Base-by-base conservation (phyloP, 116 monocot genomes). In the Iris pallida region DNA sequence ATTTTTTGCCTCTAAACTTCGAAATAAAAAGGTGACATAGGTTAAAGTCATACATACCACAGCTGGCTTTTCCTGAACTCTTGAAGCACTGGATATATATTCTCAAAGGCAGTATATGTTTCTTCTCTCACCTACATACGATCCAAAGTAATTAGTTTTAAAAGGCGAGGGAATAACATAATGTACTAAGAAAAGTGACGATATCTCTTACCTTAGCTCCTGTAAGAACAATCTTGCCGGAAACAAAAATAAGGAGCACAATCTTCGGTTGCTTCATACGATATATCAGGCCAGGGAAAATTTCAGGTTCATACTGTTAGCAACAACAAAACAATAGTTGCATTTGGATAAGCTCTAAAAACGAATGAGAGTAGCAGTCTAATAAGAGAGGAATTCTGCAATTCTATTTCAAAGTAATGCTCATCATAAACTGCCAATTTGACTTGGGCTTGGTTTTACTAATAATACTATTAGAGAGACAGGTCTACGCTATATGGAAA, bases 221-320 rank as follows among this genome's bases (percentile, higher is more conserved):
- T 48, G 89, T 89, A 12, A 89, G 82, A 55, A 89, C 85, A 16
- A 89, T 79, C 63, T 89, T 89, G 63, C 88, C 88, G 2, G 88
- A 89, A 42, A 85, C 85, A 63, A 89, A 89, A 6, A 89, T 85
- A 45, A 89, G 85, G 41, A 89, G 82, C 8, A 85, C 89, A 11
- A 82, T 82, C 74, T 89, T 89, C 4, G 89, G 85, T 20, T 89
- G 79, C 45, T 82, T 89, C 89, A 89, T 89, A 12, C 88, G 73
- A 61, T 84, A 81, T 17, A 88, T 88, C 12, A 84, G 72, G 19
- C 84, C 84, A 63, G 84, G 84, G 54, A 88, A 88, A 44, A 84
- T 20, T 58, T 82, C 84, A n/a, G 85, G 82, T 65, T 88, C 82
- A 65, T 82, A 82, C 85, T 85, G 62, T 71, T 20, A 69, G 30